A percentile compares a stretch with the other conserved stretches of the same genome.
Evolutionary conservation across 306 rosid genomes (phyloP).

Genomic region (Quercus wislizeni): DNA sequence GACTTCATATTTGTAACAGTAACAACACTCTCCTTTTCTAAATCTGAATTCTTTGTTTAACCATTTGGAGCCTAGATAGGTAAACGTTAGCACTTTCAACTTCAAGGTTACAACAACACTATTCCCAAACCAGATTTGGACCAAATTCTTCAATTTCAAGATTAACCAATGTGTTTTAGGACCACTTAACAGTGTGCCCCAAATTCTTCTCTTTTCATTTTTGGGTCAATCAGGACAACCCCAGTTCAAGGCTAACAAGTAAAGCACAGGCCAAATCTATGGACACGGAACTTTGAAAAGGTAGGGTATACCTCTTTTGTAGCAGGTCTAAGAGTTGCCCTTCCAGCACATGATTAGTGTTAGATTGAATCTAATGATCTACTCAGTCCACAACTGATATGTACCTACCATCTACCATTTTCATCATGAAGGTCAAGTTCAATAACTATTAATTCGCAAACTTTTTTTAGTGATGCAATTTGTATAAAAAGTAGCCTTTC

Average conservation of each 20-base stretch:
- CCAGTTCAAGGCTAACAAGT: background rate
- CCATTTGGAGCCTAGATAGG: background rate
- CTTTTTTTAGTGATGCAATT: background rate
- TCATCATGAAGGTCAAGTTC: background rate
- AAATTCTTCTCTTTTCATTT: background rate
- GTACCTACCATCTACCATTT: background rate
- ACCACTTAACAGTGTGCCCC: background rate
- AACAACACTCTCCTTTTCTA: background rate
- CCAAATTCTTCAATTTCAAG: background rate
- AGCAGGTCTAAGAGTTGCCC: background rate
- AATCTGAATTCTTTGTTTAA: background rate
- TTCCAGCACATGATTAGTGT: background rate
- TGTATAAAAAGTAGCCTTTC: background rate
- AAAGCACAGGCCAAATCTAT: background rate
- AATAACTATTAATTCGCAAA: background rate
- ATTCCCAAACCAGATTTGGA: background rate
- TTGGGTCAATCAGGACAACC: background rate
- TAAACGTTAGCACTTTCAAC: background rate
- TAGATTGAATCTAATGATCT: background rate
- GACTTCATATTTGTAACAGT: background rate
- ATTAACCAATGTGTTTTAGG: background rate
- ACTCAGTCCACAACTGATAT: background rate
- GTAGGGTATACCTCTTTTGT: background rate
- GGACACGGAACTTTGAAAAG: background rate
- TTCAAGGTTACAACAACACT: background rate